Evolutionary conservation across 495 filamentous ascomycete genomes (phyloP).

Genomic region (Cercophora samala): DNA sequence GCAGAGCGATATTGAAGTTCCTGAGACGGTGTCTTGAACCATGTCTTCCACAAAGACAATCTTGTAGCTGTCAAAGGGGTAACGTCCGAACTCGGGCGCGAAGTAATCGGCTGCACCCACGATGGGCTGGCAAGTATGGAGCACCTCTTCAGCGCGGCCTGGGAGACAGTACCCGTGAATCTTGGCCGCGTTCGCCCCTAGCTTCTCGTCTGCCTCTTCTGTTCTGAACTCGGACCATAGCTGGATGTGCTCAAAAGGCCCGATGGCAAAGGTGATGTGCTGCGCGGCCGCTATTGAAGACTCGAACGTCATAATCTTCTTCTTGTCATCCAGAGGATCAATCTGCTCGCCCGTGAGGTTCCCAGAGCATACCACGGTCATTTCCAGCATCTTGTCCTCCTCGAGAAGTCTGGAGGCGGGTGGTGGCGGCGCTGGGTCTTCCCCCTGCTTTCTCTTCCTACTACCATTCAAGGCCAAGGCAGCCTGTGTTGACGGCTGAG

Average conservation of each 20-base stretch:
- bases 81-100: conserved; percentile 76
- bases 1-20: conserved; percentile 82
- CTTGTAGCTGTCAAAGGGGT: conserved; percentile 84
- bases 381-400: conserved; percentile 80
- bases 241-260: conserved; percentile 91
- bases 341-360: conserved; percentile 77
- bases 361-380: conserved; percentile 86
- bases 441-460: conserved; percentile 37
- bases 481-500: conserved; percentile 26
- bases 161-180: conserved; percentile 90
- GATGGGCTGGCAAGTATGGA: conserved; percentile 65
- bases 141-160: conserved; percentile 69
- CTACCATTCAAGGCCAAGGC: conserved; percentile 19
- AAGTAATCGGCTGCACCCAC: conserved; percentile 76
- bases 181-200: conserved; percentile 77
- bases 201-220: conserved; percentile 83
- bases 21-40: conserved; percentile 63
- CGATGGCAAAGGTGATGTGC: conserved; percentile 87
- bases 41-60: conserved; percentile 92
- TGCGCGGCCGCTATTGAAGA: conserved; percentile 67
- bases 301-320: conserved; percentile 80
- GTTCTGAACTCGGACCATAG: conserved; percentile 79
- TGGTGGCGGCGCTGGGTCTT: conserved; percentile 32
- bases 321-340: conserved; percentile 67
- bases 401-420: conserved; percentile 45